A percentile compares a stretch with the other conserved stretches of the same genome.
Evolutionary conservation across 176 grass and related monocot species (phyloP).

Genomic region (Lolium perenne): DNA sequence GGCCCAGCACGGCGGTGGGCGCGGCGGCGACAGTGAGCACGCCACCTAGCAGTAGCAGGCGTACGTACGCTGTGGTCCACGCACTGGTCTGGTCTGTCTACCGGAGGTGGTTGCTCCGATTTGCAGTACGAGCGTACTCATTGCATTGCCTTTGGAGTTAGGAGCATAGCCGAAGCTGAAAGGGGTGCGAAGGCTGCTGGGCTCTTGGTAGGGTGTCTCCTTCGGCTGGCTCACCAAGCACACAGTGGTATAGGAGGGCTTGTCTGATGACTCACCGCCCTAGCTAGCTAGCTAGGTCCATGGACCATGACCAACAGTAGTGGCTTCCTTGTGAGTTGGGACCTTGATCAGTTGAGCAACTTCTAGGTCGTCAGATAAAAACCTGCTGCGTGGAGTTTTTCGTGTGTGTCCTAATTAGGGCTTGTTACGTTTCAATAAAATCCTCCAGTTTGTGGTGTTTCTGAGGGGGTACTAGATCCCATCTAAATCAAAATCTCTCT

Average conservation of each 20-base stretch:
- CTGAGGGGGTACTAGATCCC: too few relatives aligned
- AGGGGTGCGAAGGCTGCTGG: neutral
- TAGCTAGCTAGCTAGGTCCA: slow-evolving; percentile 6
- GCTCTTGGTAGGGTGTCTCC: slow-evolving; percentile 20
- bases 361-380: neutral
- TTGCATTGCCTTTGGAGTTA: slow-evolving; percentile 21
- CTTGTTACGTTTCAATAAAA: too few relatives aligned
- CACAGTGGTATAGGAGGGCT: neutral
- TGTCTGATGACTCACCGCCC: neutral
- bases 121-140: neutral
- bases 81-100: neutral
- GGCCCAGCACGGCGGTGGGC: slow-evolving; percentile 10
- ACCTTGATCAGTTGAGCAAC: neutral
- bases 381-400: neutral
- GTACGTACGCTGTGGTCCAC: neutral
- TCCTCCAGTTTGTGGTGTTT: too few relatives aligned
- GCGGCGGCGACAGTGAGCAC: neutral
- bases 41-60: neutral
- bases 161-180: neutral
- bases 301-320: neutral
- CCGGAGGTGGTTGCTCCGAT: neutral
- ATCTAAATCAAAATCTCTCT: too few relatives aligned
- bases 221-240: neutral
- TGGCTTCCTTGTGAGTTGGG: neutral
- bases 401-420: too few relatives aligned